Base-by-base conservation (phyloP, 495 filamentous ascomycete genomes). In the Hypoxylon subgilvum region DNA sequence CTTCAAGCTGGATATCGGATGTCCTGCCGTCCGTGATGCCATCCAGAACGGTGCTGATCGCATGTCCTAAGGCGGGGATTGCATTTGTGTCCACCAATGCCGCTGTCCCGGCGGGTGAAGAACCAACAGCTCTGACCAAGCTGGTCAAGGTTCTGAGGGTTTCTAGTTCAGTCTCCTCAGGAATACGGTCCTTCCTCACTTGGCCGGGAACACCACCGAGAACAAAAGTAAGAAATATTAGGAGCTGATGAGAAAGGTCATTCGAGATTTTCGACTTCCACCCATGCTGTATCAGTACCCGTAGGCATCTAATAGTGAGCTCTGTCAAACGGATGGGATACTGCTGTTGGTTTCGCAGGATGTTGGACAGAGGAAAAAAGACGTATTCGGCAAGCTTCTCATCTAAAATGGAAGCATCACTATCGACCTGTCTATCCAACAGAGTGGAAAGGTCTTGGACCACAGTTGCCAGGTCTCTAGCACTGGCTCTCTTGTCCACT, bases 361-460 rank as follows among this genome's bases (percentile, higher is more conserved):
- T 84, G 56, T 95, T 88, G 1, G 89, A 90, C 0, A 99, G 74
- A 0, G 94, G 94, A 62, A 96, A 94, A 79, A 97, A 97, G 61
- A 88, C 83, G 76, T 96, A 99, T 70, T 97, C 91, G 6, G 92
- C 94, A 19, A 97, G 75, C 70, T 90, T 91, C 45, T 84, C 79
- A 67, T 96, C 90, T 8, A 97, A 75, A 0, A 79, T 74, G 13
- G 75, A 71, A 27, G 81, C 75, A 60, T 78, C 72, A 40, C 76
- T 73, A 38, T 55, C 66, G 30, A 77, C 74, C 61, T 88, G 76
- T 27, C 74, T 68, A 4, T 78, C 70, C 18, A 95, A 72, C 14
- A 80, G 64, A 10, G 61, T 51, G 34, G 77, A 74, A 2, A 96
- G 74, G 0, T 76, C 67, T 21, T 83, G 76, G 18, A 88, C 75